phyloP scores from a whole-genome alignment of 305 asterid genomes.

The Fraxinus ornus region DNA sequence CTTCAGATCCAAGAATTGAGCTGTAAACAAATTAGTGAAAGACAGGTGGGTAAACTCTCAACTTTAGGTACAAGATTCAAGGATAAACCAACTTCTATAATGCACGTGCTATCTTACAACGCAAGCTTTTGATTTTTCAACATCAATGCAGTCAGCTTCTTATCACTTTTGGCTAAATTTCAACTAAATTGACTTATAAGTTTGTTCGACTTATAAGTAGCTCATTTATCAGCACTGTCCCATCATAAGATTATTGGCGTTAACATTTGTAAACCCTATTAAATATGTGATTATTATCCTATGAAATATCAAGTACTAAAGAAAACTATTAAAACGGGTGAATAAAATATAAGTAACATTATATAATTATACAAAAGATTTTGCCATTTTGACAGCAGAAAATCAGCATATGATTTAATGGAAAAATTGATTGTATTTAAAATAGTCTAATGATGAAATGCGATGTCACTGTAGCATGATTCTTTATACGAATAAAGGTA shows the following conservation, averaged over 20 bases:
- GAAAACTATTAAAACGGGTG: not conserved
- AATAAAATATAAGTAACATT: too few relatives aligned
- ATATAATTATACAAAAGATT: too few relatives aligned
- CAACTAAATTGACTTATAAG: not conserved
- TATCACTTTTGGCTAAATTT: not conserved
- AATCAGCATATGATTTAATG: too few relatives aligned
- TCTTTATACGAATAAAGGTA: too few relatives aligned
- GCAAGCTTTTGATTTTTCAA: constrained; percentile 11
- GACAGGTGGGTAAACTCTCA: constrained; percentile 24
- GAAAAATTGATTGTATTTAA: too few relatives aligned
- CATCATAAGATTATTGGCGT: too few relatives aligned
- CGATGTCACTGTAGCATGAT: too few relatives aligned
- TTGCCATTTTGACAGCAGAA: too few relatives aligned
- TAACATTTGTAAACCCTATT: too few relatives aligned
- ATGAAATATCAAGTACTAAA: not conserved
- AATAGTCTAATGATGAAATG: too few relatives aligned
- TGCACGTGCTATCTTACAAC: constrained; percentile 20
- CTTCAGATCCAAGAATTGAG: constrained; percentile 23
- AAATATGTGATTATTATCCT: too few relatives aligned
- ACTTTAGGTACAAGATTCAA: constrained; percentile 5
- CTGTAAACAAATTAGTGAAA: not conserved
- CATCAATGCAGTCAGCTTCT: not conserved
- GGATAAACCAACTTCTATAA: constrained; percentile 29
- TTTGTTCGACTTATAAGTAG: not conserved
- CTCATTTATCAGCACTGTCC: not conserved